phyloP scores from a whole-genome alignment of 2,329 filamentous ascomycete species.

The Pseudocercospora crystallina region DNA sequence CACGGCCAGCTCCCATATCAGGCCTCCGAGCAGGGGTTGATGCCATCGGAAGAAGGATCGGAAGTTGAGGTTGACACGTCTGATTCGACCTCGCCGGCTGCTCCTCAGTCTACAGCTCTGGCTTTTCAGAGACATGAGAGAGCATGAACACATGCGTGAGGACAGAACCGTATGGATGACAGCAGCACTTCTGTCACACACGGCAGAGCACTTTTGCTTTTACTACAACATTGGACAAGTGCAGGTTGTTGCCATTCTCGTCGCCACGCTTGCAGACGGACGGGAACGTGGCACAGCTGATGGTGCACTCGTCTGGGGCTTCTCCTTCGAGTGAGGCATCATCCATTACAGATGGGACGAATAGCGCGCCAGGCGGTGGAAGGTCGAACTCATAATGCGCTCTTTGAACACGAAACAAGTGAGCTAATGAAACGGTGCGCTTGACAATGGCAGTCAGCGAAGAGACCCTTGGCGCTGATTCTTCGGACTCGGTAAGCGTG shows the following conservation, averaged over 20 bases:
- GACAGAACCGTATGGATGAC: not conserved
- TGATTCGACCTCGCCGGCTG: conserved; percentile 14
- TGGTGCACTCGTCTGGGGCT: conserved; percentile 54
- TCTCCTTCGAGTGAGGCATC: conserved; percentile 63
- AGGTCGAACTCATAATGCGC: conserved; percentile 34
- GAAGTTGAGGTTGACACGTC: conserved; percentile 17
- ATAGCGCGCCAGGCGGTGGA: conserved; percentile 36
- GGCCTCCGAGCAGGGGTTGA: too few species aligned
- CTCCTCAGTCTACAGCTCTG: not conserved
- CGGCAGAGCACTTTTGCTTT: conserved; percentile 65
- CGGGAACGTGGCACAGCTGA: conserved; percentile 65
- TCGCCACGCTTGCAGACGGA: conserved; percentile 65
- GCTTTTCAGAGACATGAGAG: conserved; percentile 1
- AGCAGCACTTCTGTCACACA: not conserved
- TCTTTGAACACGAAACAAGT: conserved; percentile 32
- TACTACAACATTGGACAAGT: conserved; percentile 63
- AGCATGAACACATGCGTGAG: conserved; percentile 4
- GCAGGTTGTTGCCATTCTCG: conserved; percentile 61
- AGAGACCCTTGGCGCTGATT: conserved; percentile 19
- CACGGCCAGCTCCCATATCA: too few species aligned
- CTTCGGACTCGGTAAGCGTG: conserved; percentile 27
- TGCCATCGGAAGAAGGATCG: too few species aligned
- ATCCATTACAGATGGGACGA: conserved; percentile 63
- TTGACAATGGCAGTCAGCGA: conserved; percentile 31
- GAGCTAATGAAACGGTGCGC: conserved; percentile 30